Base-by-base conservation (phyloP, 768 basidiomycete genomes). In the Phanerochaete sordida region DNA sequence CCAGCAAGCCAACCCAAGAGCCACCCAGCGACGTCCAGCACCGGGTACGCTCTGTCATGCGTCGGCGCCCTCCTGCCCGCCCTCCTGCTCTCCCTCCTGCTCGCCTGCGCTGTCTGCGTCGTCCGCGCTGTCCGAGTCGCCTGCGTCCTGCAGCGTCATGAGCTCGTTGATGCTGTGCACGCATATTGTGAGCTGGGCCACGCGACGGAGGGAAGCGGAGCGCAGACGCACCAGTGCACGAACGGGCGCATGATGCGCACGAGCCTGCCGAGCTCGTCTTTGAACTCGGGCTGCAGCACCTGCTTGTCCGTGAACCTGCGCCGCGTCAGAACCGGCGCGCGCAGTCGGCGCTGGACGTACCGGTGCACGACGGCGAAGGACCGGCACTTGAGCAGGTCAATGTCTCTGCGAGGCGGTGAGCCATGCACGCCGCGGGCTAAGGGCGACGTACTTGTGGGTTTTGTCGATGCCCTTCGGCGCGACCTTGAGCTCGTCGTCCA, bases 391-490 rank as follows among this genome's bases (percentile, higher is more conserved):
- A 99, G 75, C 52, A 98, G 74, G 71, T 96, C 95, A 64, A 99
- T 98, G 69, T 98, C 93, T 72, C 88, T 91, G 61, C 19, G 16
- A 33, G 47, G 53, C 19, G 37, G 50, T 28, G 33, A 57, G 23
- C 28, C 27, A 31, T 13, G n/a, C 31, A 13, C 15, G 15, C 9
- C 21, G 16, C n/a, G 28, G 5, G n/a, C 23, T 47, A 3, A 16
- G 8, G 4, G 43, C 4, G 23, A 66, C 80, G 19, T 57, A 91
- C 90, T 79, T 78, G 70, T 98, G 94, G 30, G 80, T 81, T 73
- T 94, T 98, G 54, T 84, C 83, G 9, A 96, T 75, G 0, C 94
- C 95, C 68, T 97, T 98, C 0, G 95, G 95, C 5, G 94, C 92
- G 0, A 84, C 85, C 75, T 97, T 98, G 30, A 97, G 76, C 69